phyloP scores from a whole-genome alignment of 1,284 basidiomycete genomes.

The Fomitopsis pinicola region DNA sequence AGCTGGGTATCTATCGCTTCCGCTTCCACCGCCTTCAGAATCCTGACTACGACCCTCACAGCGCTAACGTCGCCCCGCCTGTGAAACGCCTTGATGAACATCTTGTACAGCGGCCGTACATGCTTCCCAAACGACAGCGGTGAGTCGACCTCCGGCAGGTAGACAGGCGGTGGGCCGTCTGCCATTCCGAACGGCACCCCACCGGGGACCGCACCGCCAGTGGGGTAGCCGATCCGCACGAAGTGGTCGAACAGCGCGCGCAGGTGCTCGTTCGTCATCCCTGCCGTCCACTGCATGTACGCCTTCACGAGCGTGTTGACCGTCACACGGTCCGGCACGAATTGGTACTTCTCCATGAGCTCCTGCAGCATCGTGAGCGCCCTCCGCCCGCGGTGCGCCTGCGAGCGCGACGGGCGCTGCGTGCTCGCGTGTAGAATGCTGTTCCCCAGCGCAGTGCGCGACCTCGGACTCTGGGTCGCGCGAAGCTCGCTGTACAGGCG shows the following conservation, averaged over 20 bases:
- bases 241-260: conserved; percentile 58
- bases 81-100: conserved; percentile 65
- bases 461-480: conserved; percentile 24
- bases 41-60: conserved; percentile 49
- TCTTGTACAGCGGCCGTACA: conserved; percentile 59
- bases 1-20: conserved; percentile 6
- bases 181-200: conserved; percentile 13
- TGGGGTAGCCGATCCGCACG: conserved; percentile 52
- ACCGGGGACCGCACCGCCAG: conserved; percentile 30
- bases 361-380: conserved; percentile 35
- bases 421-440: conserved; percentile 45
- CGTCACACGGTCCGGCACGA: conserved; percentile 59
- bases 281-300: conserved; percentile 42
- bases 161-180: conserved; percentile 13
- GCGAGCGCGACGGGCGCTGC: conserved; percentile 28
- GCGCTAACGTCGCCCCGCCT: conserved; percentile 45
- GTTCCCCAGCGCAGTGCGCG: conserved; percentile 48
- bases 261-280: conserved; percentile 38
- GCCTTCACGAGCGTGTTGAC: conserved; percentile 59
- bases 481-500: conserved; percentile 32
- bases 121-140: conserved; percentile 51
- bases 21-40: conserved; percentile 44
- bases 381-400: conserved; percentile 40
- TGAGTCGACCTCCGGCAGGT: conserved; percentile 30
- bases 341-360: conserved; percentile 37